Evolutionary conservation across 2,329 filamentous ascomycete genomes (phyloP).

Genomic region (Calonectria ilicicola): DNA sequence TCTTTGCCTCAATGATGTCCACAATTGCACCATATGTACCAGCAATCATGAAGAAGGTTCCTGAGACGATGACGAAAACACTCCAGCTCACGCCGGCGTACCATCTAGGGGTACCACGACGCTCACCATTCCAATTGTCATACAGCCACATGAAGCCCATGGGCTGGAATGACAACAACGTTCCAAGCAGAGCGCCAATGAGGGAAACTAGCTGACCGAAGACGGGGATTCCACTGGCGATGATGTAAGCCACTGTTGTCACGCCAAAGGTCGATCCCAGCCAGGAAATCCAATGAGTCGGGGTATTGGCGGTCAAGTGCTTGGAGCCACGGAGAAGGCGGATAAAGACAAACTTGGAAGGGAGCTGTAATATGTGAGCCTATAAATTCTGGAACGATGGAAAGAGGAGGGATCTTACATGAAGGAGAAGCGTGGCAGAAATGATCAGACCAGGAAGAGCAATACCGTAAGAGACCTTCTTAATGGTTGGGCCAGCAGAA

Average conservation of each 20-base stretch:
- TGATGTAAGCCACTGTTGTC: slow-evolving; percentile 38
- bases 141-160: slow-evolving; percentile 57
- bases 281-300: slow-evolving; percentile 44
- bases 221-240: slow-evolving; percentile 21
- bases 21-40: slow-evolving; percentile 6
- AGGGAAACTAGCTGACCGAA: slow-evolving; percentile 38
- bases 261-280: slow-evolving; percentile 38
- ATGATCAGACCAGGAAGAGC: slow-evolving; percentile 43
- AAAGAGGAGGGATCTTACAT: slow-evolving; percentile 28
- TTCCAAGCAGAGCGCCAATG: slow-evolving; percentile 43
- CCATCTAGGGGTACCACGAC: neutral
- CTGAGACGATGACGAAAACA: slow-evolving; percentile 6
- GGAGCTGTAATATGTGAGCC: neutral
- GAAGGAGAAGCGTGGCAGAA: slow-evolving; percentile 36
- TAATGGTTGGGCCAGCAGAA: slow-evolving; percentile 53
- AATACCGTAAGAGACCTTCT: slow-evolving; percentile 57
- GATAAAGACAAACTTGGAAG: slow-evolving; percentile 43
- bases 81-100: neutral
- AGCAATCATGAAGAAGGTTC: slow-evolving; percentile 9
- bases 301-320: slow-evolving; percentile 41
- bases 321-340: slow-evolving; percentile 42
- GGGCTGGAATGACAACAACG: slow-evolving; percentile 42
- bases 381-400: neutral
- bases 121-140: slow-evolving; percentile 50
- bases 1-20: neutral